A percentile compares a stretch with the other conserved stretches of the same genome.
Conservation (phyloP, 257 asterid species). For the Lycium ferocissimum region DNA sequence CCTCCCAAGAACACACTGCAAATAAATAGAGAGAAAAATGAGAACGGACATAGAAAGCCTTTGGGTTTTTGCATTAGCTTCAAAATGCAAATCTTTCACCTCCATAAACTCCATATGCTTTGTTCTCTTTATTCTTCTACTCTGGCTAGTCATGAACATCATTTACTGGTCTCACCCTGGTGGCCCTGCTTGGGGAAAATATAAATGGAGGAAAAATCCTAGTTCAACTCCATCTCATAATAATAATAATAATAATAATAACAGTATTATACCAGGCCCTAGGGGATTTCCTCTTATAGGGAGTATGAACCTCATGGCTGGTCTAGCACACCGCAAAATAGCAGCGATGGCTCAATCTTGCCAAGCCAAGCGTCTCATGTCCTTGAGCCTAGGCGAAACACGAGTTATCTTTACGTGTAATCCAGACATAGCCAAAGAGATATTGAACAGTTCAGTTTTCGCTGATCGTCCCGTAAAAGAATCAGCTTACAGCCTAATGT, state of each 20-base stretch:
- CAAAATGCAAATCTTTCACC: constrained; percentile 59
- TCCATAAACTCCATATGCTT: constrained; percentile 39
- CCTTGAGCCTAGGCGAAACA: constrained; percentile 77
- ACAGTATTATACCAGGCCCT: constrained; percentile 64
- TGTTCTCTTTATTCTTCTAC: constrained; percentile 42
- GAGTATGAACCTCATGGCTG: constrained; percentile 79
- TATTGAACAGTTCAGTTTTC: constrained; percentile 60
- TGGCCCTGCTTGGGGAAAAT: constrained; percentile 87
- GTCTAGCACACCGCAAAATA: constrained; percentile 75
- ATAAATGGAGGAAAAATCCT: constrained; percentile 43
- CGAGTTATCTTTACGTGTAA: constrained; percentile 68
- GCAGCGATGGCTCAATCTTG: constrained; percentile 62
- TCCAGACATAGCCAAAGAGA: constrained; percentile 66
- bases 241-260: not conserved
- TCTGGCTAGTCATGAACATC: constrained; percentile 49
- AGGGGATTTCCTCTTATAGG: constrained; percentile 71
- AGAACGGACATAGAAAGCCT: constrained; percentile 56
- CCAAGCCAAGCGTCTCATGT: constrained; percentile 72
- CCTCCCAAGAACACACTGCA: not conserved
- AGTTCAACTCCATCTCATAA: not conserved
- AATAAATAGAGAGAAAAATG: constrained; percentile 27
- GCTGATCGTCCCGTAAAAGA: constrained; percentile 79
- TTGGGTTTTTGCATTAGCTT: constrained; percentile 64
- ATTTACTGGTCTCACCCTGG: constrained; percentile 78
- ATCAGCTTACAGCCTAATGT: constrained; percentile 77